Evolutionary conservation across 2,329 filamentous ascomycete genomes (phyloP), one percentile per base, ranked within the genome.

Genomic region (Cyclaneusma minus): DNA sequence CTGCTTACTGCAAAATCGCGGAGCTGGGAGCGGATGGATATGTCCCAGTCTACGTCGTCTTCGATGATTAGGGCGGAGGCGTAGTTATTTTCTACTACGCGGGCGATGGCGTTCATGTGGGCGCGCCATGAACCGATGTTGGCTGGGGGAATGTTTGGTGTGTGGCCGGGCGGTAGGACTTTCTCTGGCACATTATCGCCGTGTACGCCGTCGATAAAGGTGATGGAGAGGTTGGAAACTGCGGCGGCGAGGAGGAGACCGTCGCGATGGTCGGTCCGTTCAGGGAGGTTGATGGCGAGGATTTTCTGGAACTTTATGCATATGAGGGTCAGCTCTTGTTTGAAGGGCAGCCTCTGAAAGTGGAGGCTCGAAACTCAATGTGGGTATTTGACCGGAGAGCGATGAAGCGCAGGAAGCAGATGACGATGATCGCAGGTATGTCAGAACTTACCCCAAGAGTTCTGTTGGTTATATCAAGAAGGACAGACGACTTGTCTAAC

Each of bases 251-350:
- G 45, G 2, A 51, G 47, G 38, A 68, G 54, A 3, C 55, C 49
- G 44, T 68, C 60, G 22, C 60, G 53, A 7, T 62, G 55, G 35
- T 69, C 64, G 13, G 53, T 58, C 4, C 64, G 47, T 12, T 51
- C 50, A 1, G 60, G 58, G 5, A 68, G 50, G 24, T 60, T 64
- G 23, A 69, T 52, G 13, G 62, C 59, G 33, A 66, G 54, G 10
- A 68, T 58, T 27, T 60, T 52, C 17, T 60, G 48, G 34, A 68
- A 68, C 62, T 66, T 3, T 10, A 12, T 16, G n/a, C 25, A 3
- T n/a, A n/a, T n/a, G n/a, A n/a, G n/a, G n/a, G n/a, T n/a, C n/a
- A n/a, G n/a, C n/a, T n/a, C n/a, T n/a, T n/a, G n/a, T n/a, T n/a
- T n/a, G n/a, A n/a, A n/a, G n/a, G n/a, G n/a, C n/a, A n/a, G n/a